phyloP scores from a whole-genome alignment of 495 filamentous ascomycete species.

The Podospora tetraspora region DNA sequence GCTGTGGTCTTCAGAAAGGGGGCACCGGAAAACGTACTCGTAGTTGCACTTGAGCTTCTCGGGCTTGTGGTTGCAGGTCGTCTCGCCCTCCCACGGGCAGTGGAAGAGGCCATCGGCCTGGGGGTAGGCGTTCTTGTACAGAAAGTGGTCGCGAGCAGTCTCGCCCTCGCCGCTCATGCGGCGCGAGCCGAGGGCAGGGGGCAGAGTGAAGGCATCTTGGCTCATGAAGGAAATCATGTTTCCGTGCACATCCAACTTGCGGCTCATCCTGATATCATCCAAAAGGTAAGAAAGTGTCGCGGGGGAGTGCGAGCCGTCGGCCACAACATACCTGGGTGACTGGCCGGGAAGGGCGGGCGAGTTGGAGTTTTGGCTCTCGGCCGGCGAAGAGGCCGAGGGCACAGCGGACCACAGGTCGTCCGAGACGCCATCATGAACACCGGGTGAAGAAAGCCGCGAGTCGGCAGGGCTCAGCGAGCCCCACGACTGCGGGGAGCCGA shows the following conservation, averaged over 20 bases:
- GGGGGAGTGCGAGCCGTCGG: conserved; percentile 9
- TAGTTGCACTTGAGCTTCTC: conserved; percentile 97
- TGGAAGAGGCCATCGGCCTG: conserved; percentile 75
- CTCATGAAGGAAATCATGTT: conserved; percentile 31
- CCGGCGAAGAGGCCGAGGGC: conserved; percentile 37
- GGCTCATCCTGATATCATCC: conserved; percentile 25
- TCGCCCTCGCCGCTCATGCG: conserved; percentile 48
- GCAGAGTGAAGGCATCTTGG: conserved; percentile 42
- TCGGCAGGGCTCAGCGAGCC: conserved; percentile 46
- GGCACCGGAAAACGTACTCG: conserved; percentile 57
- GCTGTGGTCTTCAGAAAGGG: conserved; percentile 11
- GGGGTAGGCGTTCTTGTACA: conserved; percentile 66
- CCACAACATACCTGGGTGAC: conserved; percentile 46
- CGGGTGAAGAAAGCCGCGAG: conserved; percentile 46
- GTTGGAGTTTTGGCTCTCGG: conserved; percentile 41
- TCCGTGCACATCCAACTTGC: conserved; percentile 34
- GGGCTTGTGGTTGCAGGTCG: conserved; percentile 74
- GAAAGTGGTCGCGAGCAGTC: conserved; percentile 69
- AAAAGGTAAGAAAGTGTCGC: conserved; percentile 24
- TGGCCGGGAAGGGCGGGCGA: conserved; percentile 43
- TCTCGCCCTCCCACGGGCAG: conserved; percentile 76
- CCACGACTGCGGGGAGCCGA: conserved; percentile 45
- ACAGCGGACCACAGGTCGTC: conserved; percentile 44
- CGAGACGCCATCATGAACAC: conserved; percentile 37
- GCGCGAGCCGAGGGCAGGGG: conserved; percentile 39